Evolutionary conservation across 2,329 filamentous ascomycete genomes (phyloP).

Genomic region (Fusarium phyllophilum): DNA sequence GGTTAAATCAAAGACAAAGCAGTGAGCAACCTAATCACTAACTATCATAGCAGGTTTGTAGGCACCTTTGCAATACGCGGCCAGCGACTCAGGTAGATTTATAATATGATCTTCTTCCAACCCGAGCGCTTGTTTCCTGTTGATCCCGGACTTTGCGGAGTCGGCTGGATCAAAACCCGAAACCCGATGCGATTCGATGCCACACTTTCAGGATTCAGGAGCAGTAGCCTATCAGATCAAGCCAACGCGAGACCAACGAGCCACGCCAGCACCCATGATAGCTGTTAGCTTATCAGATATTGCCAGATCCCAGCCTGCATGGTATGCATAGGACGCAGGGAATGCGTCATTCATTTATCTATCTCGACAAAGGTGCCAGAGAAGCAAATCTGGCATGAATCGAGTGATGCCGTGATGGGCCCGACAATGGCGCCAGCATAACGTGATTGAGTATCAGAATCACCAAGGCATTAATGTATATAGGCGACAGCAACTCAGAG

Average conservation of each 20-base stretch:
- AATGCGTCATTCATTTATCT: conserved; percentile 35
- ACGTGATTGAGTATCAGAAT: background rate
- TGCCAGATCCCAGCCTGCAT: conserved; percentile 33
- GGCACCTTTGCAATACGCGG: background rate
- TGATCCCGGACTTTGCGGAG: conserved; percentile 31
- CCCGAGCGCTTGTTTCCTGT: conserved; percentile 11
- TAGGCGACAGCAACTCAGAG: background rate
- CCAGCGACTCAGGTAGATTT: conserved; percentile 9
- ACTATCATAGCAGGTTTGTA: background rate
- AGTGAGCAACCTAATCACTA: conserved; percentile 5
- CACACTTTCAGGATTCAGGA: background rate
- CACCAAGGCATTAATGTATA: background rate
- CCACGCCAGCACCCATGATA: conserved; percentile 23
- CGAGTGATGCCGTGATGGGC: background rate
- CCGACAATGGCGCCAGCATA: conserved; percentile 3
- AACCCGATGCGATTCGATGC: conserved; percentile 13
- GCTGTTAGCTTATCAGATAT: conserved; percentile 36
- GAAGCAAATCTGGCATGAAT: conserved; percentile 5
- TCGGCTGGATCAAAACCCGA: conserved; percentile 9
- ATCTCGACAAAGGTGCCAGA: conserved; percentile 1
- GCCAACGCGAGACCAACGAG: conserved; percentile 14
- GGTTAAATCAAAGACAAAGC: background rate
- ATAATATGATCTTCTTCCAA: background rate
- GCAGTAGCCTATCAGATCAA: conserved; percentile 4
- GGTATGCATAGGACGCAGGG: conserved; percentile 1